Base-by-base conservation (phyloP, 1,284 basidiomycete species). In the Boletellus deceptivus region DNA sequence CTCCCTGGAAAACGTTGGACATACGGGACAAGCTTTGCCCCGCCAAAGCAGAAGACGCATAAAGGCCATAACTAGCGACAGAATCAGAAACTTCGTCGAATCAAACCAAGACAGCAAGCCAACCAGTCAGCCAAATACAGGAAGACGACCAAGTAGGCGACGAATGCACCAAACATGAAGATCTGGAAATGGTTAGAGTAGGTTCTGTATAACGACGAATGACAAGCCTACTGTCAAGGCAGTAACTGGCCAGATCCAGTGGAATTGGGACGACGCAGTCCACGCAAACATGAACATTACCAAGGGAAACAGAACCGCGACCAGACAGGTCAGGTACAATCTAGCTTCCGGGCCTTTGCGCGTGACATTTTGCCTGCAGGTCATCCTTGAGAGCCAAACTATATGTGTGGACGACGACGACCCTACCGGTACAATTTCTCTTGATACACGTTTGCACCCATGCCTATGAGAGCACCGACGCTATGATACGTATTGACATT, bases 21-120 rank as follows among this genome's bases (percentile, higher is more conserved):
- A 58, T 71, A 80, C 85, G 76, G 53, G 76, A 80, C 22, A 89
- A 72, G 60, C 83, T 83, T 64, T 90, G 88, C 0, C 84, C 88
- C 0, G 89, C 88, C 11, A 89, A 69, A 5, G 87, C 87, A 9
- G 85, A 88, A 0, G 84, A 86, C 2, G 89, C 88, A 56, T 82
- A 90, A 1, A 81, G 75, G 0, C 83, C 83, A 58, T 86, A 86
- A 59, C 82, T 84, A 39, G 24, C 39, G 10, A 9, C 39, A 31
- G 24, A 31, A 42, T 51, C 35, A 55, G 37, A n/a, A 24, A 35
- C 37, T 29, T 5, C n/a, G 33, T 25, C 14, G 9, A 22, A 14
- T 10, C 4, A 35, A 7, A 34, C 7, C 0, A n/a, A 35, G 46
- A 48, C 31, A 8, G 39, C 16, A 17, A 2, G 62, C 74, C 20